Conservation (phyloP, 768 basidiomycete genomes). For the Leccinum disarticulatum region DNA sequence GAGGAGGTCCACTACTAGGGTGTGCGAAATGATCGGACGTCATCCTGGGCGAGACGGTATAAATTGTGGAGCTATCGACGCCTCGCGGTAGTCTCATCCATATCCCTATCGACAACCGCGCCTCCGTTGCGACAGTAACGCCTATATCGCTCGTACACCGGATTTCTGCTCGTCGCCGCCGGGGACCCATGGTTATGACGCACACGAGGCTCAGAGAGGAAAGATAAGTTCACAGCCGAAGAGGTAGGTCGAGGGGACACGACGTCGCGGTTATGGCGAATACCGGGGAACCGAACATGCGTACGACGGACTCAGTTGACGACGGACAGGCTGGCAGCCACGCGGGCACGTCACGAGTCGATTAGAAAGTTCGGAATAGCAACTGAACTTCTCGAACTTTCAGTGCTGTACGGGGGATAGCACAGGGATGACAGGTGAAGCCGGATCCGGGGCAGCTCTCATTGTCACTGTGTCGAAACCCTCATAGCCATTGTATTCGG, state of each 20-base stretch:
- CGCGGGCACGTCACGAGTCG: not conserved
- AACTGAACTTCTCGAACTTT: not conserved
- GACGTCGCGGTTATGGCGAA: slow-evolving; percentile 15
- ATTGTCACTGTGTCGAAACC: not conserved
- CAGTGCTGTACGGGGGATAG: slow-evolving; percentile 8
- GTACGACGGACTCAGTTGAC: not conserved
- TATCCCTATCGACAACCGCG: not conserved
- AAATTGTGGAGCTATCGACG: slow-evolving; percentile 5
- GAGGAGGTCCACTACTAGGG: not conserved
- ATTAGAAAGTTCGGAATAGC: slow-evolving; percentile 1
- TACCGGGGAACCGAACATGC: slow-evolving; percentile 21
- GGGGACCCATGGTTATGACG: not conserved
- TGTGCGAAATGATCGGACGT: slow-evolving; percentile 9
- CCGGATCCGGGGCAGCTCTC: slow-evolving; percentile 15
- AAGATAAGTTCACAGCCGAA: not conserved
- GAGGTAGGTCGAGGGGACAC: not conserved
- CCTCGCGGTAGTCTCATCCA: slow-evolving; percentile 7
- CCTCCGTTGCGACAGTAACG: not conserved
- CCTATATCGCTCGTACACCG: not conserved
- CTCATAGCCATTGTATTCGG: slow-evolving; percentile 27
- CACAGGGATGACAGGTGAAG: slow-evolving; percentile 9
- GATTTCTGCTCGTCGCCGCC: slow-evolving; percentile 7
- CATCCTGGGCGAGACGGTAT: slow-evolving; percentile 10
- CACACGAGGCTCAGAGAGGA: slow-evolving; percentile 8
- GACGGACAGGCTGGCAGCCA: not conserved